Percentiles rank a stretch among this genome's conserved stretches.
phyloP scores from a whole-genome alignment of 108 stramenopile genomes.

The Seminavis robusta region DNA sequence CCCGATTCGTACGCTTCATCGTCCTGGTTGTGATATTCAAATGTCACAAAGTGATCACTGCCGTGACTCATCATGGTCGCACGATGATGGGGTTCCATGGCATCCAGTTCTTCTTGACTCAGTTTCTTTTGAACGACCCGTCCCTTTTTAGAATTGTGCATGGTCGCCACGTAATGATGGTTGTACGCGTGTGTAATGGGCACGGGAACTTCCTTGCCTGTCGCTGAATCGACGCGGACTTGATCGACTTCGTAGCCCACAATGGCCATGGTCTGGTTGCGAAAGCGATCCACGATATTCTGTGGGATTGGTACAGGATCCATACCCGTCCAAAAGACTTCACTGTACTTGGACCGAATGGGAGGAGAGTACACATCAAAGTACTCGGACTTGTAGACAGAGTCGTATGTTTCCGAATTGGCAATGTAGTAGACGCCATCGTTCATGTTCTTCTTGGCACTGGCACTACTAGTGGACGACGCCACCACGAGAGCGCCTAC shows the following conservation, averaged over 20 bases:
- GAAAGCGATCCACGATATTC: constrained; percentile 25
- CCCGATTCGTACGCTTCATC: constrained; percentile 4
- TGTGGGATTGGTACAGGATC: constrained; percentile 26
- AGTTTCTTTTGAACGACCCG: constrained; percentile 1
- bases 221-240: constrained; percentile 4
- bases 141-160: neutral
- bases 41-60: neutral
- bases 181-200: constrained; percentile 50
- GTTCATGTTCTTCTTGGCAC: constrained; percentile 18
- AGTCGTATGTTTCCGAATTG: constrained; percentile 5
- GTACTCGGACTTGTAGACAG: constrained; percentile 2
- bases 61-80: neutral
- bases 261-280: constrained; percentile 26
- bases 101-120: neutral
- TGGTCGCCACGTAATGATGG: constrained; percentile 32
- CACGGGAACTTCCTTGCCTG: constrained; percentile 29
- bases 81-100: constrained; percentile 1
- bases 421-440: constrained; percentile 5
- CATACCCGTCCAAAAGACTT: constrained; percentile 34
- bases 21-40: neutral
- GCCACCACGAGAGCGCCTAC: too few relatives aligned
- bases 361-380: constrained; percentile 34
- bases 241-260: constrained; percentile 45
- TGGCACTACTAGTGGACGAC: too few relatives aligned
- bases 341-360: constrained; percentile 20